A percentile compares a stretch with the other conserved stretches of the same genome.
Conservation (phyloP, 2,329 filamentous ascomycete species). For the Fonsecaea monophora region DNA sequence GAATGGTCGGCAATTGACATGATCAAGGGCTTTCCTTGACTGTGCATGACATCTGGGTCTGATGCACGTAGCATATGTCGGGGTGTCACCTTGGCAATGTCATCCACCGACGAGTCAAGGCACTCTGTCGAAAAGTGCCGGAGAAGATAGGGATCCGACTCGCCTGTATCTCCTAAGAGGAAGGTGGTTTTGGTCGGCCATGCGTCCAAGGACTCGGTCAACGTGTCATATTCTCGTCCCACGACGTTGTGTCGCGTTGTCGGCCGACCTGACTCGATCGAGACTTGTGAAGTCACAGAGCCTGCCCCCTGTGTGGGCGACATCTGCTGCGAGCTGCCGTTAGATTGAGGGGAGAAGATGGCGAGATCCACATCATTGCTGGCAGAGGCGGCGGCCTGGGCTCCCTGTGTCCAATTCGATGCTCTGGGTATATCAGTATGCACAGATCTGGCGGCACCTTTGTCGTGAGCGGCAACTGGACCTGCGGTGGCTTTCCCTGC, state of each 20-base stretch:
- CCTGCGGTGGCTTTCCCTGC: background rate
- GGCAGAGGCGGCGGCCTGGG: background rate
- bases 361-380: conserved; percentile 15
- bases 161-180: conserved; percentile 17
- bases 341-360: conserved; percentile 16
- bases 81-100: conserved; percentile 13
- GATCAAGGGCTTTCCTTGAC: conserved; percentile 13
- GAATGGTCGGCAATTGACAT: conserved; percentile 19
- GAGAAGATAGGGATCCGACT: conserved; percentile 23
- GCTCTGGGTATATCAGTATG: background rate
- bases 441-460: background rate
- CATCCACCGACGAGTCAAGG: conserved; percentile 9
- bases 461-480: background rate
- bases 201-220: conserved; percentile 13
- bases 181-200: conserved; percentile 15
- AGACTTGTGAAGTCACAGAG: conserved; percentile 15
- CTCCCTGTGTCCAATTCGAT: conserved; percentile 10
- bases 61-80: conserved; percentile 18
- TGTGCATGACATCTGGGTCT: conserved; percentile 11
- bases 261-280: conserved; percentile 2
- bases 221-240: conserved; percentile 3
- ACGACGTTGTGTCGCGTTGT: background rate
- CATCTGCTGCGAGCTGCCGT: conserved; percentile 17
- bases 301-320: conserved; percentile 12
- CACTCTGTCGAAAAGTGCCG: conserved; percentile 17